Evolutionary conservation across 768 basidiomycete species (phyloP).

Genomic region (Leucocoprinus leucothites): DNA sequence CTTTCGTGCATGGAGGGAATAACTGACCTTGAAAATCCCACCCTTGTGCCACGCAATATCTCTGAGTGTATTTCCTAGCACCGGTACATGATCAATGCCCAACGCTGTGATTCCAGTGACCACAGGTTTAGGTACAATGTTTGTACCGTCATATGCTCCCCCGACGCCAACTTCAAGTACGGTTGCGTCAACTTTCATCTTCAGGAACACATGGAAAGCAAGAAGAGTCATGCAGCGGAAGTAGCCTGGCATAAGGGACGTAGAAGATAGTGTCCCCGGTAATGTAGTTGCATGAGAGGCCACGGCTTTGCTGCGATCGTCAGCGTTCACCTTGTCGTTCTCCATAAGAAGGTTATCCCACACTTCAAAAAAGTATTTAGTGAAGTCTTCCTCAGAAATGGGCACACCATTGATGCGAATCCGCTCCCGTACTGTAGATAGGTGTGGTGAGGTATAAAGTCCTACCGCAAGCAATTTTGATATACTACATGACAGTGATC

Average conservation of each 20-base stretch:
- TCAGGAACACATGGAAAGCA: conserved; percentile 87
- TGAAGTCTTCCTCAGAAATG: conserved; percentile 83
- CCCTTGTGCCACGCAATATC: conserved; percentile 96
- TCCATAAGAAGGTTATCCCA: conserved; percentile 82
- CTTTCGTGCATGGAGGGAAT: no score
- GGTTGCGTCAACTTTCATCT: conserved; percentile 82
- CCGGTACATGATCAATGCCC: conserved; percentile 86
- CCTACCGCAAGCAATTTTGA: conserved; percentile 42
- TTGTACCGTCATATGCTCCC: conserved; percentile 92
- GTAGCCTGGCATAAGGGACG: conserved; percentile 81
- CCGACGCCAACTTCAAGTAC: conserved; percentile 97
- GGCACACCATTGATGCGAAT: conserved; percentile 92
- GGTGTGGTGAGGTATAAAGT: conserved; percentile 94
- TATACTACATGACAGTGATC: background rate
- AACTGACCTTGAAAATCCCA: conserved; percentile 86
- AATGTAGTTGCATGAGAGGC: background rate
- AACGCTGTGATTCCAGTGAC: conserved; percentile 88
- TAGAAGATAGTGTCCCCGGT: conserved; percentile 47
- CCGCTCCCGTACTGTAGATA: conserved; percentile 92
- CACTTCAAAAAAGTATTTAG: conserved; percentile 92
- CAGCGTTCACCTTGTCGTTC: conserved; percentile 52
- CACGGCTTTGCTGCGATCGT: conserved; percentile 1
- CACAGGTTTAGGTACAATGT: conserved; percentile 88
- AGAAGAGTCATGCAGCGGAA: conserved; percentile 92
- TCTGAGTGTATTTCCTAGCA: conserved; percentile 81